Evolutionary conservation across 441 rosid species (phyloP), one percentile per base, ranked within the genome.

Genomic region (Mallotus repandus): DNA sequence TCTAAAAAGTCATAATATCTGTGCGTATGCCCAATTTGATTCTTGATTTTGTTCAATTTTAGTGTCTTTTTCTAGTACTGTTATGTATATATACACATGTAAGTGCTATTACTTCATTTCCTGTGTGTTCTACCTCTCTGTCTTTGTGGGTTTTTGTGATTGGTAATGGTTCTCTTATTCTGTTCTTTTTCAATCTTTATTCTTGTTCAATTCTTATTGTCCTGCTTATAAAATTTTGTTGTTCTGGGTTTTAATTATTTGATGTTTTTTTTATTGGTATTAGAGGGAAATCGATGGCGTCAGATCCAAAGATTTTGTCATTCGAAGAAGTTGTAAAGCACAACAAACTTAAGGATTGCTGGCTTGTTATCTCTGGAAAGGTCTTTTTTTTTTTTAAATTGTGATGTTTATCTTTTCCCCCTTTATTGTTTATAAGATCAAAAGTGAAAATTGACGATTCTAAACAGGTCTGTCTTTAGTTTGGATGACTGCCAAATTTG

Each of bases 291-390:
- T 21, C 6, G 72, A 92, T 95, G 99, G 93, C 87, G 71, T 80
- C 98, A 71, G 76, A 63, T 50, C 71, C 76, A 29, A 96, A 91
- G 81, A 73, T 86, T 56, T 79, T 77, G 66, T 15, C 32, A 32
- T 96, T 90, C 60, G 94, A 93, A 65, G 97, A 91, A 77, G 97
- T 93, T 57, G 77, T 86, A 13, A 63, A 76, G 79, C 99, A 95
- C 92, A 85, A 88, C 88, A 69, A 86, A 74, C 81, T 74, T 50
- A 83, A 91, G 79, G 95, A 91, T 83, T 92, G 97, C 59, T 92
- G 97, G 97, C 83, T 88, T 78, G 77, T 91, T 56, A 85, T 93
- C 65, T 84, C 90, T 57, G 94, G 90, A 52, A 94, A 91, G 97
- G 98, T 94, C 61, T 79, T 88, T 81, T 63, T 59, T 19, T 9